Evolutionary conservation across 148 eudicot species (phyloP).

Genomic region (Arbutus unedo): DNA sequence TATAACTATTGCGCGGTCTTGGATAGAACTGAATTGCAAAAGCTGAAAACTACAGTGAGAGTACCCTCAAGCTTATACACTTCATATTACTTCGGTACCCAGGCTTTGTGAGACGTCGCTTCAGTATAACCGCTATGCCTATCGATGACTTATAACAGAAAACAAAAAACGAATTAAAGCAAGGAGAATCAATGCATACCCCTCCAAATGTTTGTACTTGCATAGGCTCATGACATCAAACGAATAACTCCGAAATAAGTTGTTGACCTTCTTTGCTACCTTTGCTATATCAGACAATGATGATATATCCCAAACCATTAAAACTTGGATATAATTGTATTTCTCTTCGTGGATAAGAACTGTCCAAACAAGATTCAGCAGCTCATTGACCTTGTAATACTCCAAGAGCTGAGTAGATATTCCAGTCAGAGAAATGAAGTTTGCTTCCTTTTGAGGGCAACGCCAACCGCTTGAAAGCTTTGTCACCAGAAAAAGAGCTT

Average conservation of each 20-base stretch:
- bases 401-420: constrained; percentile 19
- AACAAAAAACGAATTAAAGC: background rate
- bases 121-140: background rate
- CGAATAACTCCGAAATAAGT: constrained; percentile 15
- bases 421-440: background rate
- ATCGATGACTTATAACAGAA: background rate
- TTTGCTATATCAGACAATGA: constrained; percentile 15
- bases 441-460: constrained; percentile 3
- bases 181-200: constrained; percentile 21
- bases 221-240: constrained; percentile 16
- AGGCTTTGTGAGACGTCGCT: no score
- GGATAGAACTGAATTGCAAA: no score
- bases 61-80: no score
- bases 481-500: constrained; percentile 22
- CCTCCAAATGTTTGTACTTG: constrained; percentile 19
- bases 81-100: no score
- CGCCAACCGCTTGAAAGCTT: constrained; percentile 46
- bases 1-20: background rate
- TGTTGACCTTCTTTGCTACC: constrained; percentile 20
- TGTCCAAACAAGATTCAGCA: constrained; percentile 32
- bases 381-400: constrained; percentile 20
- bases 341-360: constrained; percentile 22
- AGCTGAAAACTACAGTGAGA: no score
- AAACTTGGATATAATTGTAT: constrained; percentile 19
- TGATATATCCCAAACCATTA: constrained; percentile 29